Evolutionary conservation across 2,329 filamentous ascomycete species (phyloP), one percentile per base, ranked within the genome.

Genomic region (Exophiala aquamarina): DNA sequence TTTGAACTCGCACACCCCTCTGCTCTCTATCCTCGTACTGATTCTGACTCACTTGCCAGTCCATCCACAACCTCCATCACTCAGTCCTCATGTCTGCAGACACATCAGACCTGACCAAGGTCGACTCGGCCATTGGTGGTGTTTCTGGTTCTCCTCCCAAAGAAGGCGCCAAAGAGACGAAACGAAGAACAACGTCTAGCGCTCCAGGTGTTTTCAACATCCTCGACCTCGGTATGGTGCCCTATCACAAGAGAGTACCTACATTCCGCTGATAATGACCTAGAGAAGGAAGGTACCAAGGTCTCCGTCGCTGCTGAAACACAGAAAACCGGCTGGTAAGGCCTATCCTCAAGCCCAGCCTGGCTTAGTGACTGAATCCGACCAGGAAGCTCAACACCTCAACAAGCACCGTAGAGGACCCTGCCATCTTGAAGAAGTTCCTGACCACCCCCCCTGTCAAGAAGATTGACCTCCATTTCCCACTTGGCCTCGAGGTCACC

Each of bases 381-480:
- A 43, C 18, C 33, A 96, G 91, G 92, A 95, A 93, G 74, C 85
- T 97, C 67, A 97, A 97, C 80, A 87, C 84, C 44, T 92, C 90
- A 28, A 80, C 89, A 33, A 73, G 76, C 52, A 79, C 81, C 31
- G 69, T 96, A 41, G 91, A 96, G 21, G 92, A 96, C 60, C 86
- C 86, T 63, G 83, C 91, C 21, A 81, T 86, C 54, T 82, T 97
- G 59, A 91, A 91, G 75, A 83, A 91, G 68, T 74, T 78, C 52
- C 82, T 97, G 59, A 85, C 87, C 61, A 84, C 74, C 52, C 92
- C 92, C 38, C 84, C 87, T 26, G 82, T 97, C 69, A 95, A 93
- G 80, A 92, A 89, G 76, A 92, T 97, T 70, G 90, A 95, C 71
- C 78, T 97, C 37, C 83, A 90, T 71, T 95, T 95, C 78, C 88